A percentile compares a stretch with the other conserved stretches of the same genome.
Evolutionary conservation across 768 basidiomycete species (phyloP).

Genomic region (Russula earlei): DNA sequence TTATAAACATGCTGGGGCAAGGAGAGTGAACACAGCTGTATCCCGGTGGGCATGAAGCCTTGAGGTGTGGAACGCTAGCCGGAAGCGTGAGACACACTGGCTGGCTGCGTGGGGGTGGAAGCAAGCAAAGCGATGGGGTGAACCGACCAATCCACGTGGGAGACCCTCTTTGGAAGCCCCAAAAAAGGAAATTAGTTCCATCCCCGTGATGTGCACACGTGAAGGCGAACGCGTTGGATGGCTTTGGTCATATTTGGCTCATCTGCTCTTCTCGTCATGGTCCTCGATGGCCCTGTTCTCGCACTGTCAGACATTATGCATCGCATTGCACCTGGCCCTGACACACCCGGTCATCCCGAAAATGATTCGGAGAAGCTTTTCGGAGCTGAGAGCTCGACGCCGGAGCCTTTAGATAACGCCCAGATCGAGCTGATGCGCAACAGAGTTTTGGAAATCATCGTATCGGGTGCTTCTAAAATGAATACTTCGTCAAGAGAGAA

Average conservation of each 20-base stretch:
- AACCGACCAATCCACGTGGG: too few relatives aligned
- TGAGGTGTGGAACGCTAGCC: too few relatives aligned
- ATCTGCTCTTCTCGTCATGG: constrained; percentile 23
- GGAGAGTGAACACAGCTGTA: background rate
- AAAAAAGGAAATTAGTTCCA: constrained; percentile 5
- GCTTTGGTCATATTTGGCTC: constrained; percentile 27
- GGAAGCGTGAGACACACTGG: too few relatives aligned
- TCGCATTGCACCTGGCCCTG: constrained; percentile 42
- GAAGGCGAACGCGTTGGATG: constrained; percentile 19
- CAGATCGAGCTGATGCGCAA: constrained; percentile 43
- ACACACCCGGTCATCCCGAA: constrained; percentile 23
- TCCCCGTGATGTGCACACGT: constrained; percentile 31
- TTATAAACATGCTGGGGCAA: constrained; percentile 20
- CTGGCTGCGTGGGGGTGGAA: too few relatives aligned
- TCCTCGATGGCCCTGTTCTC: constrained; percentile 32
- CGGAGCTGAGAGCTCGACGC: constrained; percentile 24
- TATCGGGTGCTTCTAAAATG: constrained; percentile 21
- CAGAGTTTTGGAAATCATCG: constrained; percentile 37
- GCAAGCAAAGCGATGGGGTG: background rate
- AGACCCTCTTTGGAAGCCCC: background rate
- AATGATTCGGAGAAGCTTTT: constrained; percentile 20
- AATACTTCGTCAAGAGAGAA: constrained; percentile 33
- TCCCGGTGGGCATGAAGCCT: background rate
- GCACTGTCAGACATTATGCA: constrained; percentile 50
- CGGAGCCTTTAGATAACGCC: constrained; percentile 34